Conservation (phyloP, 106 monocot species). For the Dendrobium officinale region DNA sequence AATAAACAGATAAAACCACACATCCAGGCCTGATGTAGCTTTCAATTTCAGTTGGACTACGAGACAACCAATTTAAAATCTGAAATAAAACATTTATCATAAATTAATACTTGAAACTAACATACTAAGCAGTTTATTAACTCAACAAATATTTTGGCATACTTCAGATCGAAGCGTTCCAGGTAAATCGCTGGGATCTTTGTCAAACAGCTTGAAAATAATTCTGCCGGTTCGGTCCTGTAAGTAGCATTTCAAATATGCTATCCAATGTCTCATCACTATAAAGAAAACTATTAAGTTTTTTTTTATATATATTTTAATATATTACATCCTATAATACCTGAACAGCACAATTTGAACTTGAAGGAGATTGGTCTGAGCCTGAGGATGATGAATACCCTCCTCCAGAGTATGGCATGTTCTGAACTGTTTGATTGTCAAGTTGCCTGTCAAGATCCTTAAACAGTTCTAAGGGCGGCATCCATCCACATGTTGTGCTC, state of each 20-base stretch:
- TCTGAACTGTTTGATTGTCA: conserved; percentile 8
- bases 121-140: not conserved
- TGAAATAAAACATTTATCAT: conserved; percentile 21
- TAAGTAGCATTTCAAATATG: not conserved
- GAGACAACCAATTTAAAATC: conserved; percentile 87
- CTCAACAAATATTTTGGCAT: not conserved
- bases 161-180: conserved; percentile 63
- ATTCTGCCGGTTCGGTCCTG: conserved; percentile 91
- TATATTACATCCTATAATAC: conserved; percentile 20
- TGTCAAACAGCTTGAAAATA: conserved; percentile 89
- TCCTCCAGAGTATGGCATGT: conserved; percentile 12
- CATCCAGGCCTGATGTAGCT: conserved; percentile 98
- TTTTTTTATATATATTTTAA: not conserved
- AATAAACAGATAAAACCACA: conserved; percentile 78
- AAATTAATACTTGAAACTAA: not conserved
- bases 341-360: conserved; percentile 79
- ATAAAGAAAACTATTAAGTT: not conserved
- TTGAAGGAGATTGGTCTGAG: conserved; percentile 92
- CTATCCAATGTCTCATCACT: not conserved
- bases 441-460: conserved; percentile 28
- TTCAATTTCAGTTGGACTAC: conserved; percentile 91
- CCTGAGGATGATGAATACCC: conserved; percentile 58
- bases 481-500: conserved; percentile 40
- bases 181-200: conserved; percentile 82
- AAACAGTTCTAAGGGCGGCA: conserved; percentile 31